Evolutionary conservation across 2,329 filamentous ascomycete species (phyloP).

Genomic region (Hirsutella rhossiliensis): DNA sequence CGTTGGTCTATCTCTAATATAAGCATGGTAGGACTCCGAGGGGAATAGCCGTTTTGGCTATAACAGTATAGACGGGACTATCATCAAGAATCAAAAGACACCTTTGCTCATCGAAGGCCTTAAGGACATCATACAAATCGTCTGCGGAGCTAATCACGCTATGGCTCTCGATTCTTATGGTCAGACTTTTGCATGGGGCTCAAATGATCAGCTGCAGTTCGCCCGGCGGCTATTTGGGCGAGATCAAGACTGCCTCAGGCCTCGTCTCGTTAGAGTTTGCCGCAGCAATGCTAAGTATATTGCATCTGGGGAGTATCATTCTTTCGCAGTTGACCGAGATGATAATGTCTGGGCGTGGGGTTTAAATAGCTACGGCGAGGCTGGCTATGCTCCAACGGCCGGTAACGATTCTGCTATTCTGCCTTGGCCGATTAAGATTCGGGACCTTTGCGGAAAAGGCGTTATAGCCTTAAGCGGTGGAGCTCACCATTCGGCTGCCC

Average conservation of each 20-base stretch:
- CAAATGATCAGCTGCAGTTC: slow-evolving; percentile 40
- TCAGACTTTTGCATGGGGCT: neutral
- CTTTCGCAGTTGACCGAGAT: slow-evolving; percentile 56
- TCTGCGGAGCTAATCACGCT: slow-evolving; percentile 52
- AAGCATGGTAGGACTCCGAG: slow-evolving; percentile 14
- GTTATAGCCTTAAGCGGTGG: slow-evolving; percentile 54
- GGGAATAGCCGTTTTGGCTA: slow-evolving; percentile 39
- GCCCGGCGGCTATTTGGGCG: slow-evolving; percentile 36
- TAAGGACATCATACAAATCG: slow-evolving; percentile 45
- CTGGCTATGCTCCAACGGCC: slow-evolving; percentile 35
- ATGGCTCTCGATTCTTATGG: slow-evolving; percentile 46
- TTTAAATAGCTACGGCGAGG: slow-evolving; percentile 69
- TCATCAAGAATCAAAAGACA: slow-evolving; percentile 29
- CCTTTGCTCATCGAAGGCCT: slow-evolving; percentile 39
- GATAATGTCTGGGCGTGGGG: slow-evolving; percentile 66
- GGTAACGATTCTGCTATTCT: slow-evolving; percentile 36
- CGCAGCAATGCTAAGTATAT: slow-evolving; percentile 57
- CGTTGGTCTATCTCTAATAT: neutral
- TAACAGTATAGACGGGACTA: slow-evolving; percentile 14
- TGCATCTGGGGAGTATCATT: slow-evolving; percentile 59
- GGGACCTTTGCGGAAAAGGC: slow-evolving; percentile 43
- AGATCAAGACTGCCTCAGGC: slow-evolving; percentile 32
- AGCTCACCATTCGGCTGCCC: slow-evolving; percentile 54
- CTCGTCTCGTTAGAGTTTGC: slow-evolving; percentile 25
- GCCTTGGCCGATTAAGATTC: slow-evolving; percentile 51